Conservation (phyloP, 441 rosid genomes). For the Erodium texanum region DNA sequence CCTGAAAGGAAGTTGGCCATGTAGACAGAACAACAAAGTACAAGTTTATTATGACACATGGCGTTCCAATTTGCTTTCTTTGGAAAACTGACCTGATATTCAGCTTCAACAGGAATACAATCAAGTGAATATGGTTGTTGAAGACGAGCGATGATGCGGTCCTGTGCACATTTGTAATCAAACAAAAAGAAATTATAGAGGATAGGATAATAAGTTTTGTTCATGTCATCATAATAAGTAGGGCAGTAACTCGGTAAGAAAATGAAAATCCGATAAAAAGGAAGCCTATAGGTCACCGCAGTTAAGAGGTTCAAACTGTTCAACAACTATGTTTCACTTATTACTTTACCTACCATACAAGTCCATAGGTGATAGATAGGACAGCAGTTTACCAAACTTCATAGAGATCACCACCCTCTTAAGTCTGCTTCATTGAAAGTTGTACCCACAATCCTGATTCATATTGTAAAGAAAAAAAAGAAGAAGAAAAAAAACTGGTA, state of each 20-base stretch:
- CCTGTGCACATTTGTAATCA: constrained; percentile 38
- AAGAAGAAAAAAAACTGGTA: no score
- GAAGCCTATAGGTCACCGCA: no score
- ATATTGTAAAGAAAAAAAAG: not conserved
- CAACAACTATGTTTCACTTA: not conserved
- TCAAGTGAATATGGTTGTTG: constrained; percentile 96
- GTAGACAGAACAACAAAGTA: not conserved
- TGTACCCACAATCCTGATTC: not conserved
- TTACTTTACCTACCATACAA: no score
- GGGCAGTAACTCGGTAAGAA: no score
- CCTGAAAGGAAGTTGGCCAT: no score
- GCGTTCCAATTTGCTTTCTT: not conserved
- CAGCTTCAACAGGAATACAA: constrained; percentile 99
- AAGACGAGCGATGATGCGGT: constrained; percentile 90
- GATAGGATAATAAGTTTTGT: not conserved
- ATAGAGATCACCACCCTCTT: no score
- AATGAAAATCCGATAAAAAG: no score
- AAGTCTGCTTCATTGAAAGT: not conserved
- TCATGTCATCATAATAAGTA: not conserved
- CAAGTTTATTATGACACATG: not conserved
- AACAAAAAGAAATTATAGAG: not conserved
- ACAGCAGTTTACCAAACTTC: no score
- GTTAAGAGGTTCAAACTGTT: no score
- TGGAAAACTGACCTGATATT: constrained; percentile 61
- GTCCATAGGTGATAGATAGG: no score